These are phyloP conservation scores for Phialophora chinensis DNA, from an alignment of 2,329 filamentous ascomycete species.

Conservation along the genomic window DNA sequence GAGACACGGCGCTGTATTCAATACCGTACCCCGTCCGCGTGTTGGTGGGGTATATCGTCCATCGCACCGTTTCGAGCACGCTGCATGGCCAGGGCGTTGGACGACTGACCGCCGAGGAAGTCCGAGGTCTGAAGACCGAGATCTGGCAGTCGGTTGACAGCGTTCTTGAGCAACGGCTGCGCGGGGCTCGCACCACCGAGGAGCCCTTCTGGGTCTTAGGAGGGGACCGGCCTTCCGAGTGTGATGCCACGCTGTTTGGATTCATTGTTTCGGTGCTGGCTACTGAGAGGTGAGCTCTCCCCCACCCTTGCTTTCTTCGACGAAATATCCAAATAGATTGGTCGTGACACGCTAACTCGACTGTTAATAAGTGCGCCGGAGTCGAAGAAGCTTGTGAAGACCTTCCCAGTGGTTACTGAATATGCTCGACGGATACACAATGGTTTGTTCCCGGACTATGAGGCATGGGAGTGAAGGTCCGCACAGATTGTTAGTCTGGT, in stretches of 20 bases:
- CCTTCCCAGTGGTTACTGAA: slow-evolving; percentile 58
- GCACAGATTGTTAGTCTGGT: background rate
- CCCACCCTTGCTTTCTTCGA: background rate
- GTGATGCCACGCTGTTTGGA: slow-evolving; percentile 63
- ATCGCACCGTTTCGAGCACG: slow-evolving; percentile 52
- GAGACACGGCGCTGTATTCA: slow-evolving; percentile 55
- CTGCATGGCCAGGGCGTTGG: slow-evolving; percentile 64
- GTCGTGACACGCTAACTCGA: slow-evolving; percentile 8
- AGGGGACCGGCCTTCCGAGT: slow-evolving; percentile 60
- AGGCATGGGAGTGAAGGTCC: slow-evolving; percentile 43
- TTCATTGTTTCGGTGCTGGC: slow-evolving; percentile 62
- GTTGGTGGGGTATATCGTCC: slow-evolving; percentile 58
- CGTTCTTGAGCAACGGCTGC: slow-evolving; percentile 49
- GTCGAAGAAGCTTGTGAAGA: slow-evolving; percentile 53
- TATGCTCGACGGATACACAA: slow-evolving; percentile 64
- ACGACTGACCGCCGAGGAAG: slow-evolving; percentile 59
- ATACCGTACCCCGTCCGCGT: slow-evolving; percentile 61
- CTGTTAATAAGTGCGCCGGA: slow-evolving; percentile 52
- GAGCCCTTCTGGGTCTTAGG: slow-evolving; percentile 65
- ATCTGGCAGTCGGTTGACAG: slow-evolving; percentile 61
- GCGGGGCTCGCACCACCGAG: slow-evolving; percentile 39
- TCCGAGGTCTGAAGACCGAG: slow-evolving; percentile 53
- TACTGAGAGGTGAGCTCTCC: slow-evolving; percentile 58
- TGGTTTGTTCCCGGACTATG: slow-evolving; percentile 65
- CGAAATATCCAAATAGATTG: no score